These are phyloP conservation scores for Zygosaccharomyces gambellarensis DNA, from an alignment of 805 yeast species.

Conservation along the genomic window DNA sequence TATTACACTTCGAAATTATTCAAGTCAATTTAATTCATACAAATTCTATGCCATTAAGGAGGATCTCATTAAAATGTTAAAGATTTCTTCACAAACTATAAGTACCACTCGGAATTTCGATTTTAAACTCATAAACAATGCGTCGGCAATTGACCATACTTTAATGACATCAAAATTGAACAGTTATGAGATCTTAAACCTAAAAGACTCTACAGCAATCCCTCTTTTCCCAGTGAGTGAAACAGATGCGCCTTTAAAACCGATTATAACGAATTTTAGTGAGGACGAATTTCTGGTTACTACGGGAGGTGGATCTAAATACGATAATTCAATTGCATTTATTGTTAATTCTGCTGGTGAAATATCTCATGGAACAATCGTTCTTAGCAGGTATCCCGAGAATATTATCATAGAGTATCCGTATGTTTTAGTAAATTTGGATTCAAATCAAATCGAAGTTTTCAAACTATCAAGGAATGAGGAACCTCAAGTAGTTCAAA, in stretches of 20 bases:
- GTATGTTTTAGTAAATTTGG: conserved; percentile 22
- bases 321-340: conserved; percentile 31
- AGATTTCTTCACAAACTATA: conserved; percentile 12
- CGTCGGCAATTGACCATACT: conserved; percentile 14
- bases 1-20: conserved; percentile 16
- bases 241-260: conserved; percentile 17
- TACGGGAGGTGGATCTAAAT: conserved; percentile 27
- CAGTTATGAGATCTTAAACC: conserved; percentile 26
- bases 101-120: conserved; percentile 11
- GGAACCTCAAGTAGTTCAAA: conserved; percentile 21
- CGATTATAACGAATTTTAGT: conserved; percentile 22
- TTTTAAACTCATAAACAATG: conserved; percentile 14
- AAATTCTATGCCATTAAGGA: conserved; percentile 14
- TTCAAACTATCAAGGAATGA: conserved; percentile 10
- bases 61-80: conserved; percentile 13
- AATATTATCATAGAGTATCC: conserved; percentile 23
- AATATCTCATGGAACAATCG: conserved; percentile 30
- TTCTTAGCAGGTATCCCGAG: conserved; percentile 27
- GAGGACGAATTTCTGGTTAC: conserved; percentile 23
- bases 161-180: conserved; percentile 23
- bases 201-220: conserved; percentile 12
- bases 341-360: conserved; percentile 31
- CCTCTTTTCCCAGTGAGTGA: conserved; percentile 32
- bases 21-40: conserved; percentile 16
- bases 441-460: conserved; percentile 10